These are phyloP conservation scores for Kappamyces sp. DNA, from an alignment of 192 early-diverging fungal genomes.

Conservation along the genomic window DNA sequence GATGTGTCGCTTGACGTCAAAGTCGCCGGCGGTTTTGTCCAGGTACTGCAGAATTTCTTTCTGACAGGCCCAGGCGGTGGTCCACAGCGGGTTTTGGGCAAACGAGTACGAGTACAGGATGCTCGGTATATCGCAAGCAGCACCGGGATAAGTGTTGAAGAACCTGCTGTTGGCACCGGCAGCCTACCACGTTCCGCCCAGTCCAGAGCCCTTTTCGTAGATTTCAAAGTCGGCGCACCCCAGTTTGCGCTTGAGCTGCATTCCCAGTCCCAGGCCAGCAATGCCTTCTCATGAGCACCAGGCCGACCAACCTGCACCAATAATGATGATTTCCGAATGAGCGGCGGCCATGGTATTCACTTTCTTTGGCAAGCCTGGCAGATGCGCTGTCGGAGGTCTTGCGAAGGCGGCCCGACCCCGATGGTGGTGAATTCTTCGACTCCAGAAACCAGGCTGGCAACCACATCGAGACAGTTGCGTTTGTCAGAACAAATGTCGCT, in stretches of 20 bases:
- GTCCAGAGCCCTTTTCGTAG: neutral
- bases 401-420: no score
- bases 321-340: slow-evolving; percentile 3
- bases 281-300: neutral
- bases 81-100: slow-evolving; percentile 24
- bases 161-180: neutral
- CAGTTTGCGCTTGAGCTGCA: neutral
- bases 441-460: no score
- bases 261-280: neutral
- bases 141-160: slow-evolving; percentile 33
- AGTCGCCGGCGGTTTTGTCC: neutral
- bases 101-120: slow-evolving; percentile 39
- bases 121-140: slow-evolving; percentile 42
- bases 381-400: no score
- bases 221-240: neutral
- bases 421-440: no score
- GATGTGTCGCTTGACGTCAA: neutral
- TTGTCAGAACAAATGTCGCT: neutral
- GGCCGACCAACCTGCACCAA: neutral
- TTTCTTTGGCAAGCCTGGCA: no score
- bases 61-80: neutral
- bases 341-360: no score
- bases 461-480: neutral
- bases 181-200: slow-evolving; percentile 12
- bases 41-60: slow-evolving; percentile 1